A percentile compares a stretch with the other conserved stretches of the same genome.
Evolutionary conservation across 2,329 filamentous ascomycete genomes (phyloP).

Genomic region (Talaromyces sp.): DNA sequence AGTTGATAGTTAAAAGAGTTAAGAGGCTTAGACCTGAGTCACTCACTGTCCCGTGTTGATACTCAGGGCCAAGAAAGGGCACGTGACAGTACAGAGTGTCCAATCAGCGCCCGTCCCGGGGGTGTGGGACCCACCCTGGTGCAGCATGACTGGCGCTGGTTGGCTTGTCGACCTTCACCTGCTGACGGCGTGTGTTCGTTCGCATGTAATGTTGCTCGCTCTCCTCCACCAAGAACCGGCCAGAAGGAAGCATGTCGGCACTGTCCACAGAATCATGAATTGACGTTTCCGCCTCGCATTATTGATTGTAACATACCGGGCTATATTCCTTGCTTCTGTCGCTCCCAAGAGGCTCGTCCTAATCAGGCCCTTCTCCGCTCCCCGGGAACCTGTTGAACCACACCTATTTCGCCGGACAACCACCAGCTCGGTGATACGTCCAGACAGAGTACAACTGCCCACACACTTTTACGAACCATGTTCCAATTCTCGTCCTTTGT

Average conservation of each 20-base stretch:
- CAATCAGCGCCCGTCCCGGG: neutral
- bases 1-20: neutral
- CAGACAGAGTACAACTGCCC: neutral
- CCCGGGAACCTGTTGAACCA: neutral
- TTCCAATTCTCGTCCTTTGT: slow-evolving; percentile 74
- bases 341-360: neutral
- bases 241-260: neutral
- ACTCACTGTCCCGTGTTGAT: neutral
- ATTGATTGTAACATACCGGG: neutral
- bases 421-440: neutral
- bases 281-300: neutral
- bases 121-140: neutral
- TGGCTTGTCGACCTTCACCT: neutral
- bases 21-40: neutral
- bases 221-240: neutral
- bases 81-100: neutral
- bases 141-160: neutral
- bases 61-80: neutral
- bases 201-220: slow-evolving; percentile 6
- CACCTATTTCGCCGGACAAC: neutral
- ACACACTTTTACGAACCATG: slow-evolving; percentile 36
- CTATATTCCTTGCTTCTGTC: neutral
- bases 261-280: neutral
- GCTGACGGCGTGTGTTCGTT: slow-evolving; percentile 3
- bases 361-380: slow-evolving; percentile 1